Base-by-base conservation (phyloP, 305 asterid species). In the Fraxinus sp. region DNA sequence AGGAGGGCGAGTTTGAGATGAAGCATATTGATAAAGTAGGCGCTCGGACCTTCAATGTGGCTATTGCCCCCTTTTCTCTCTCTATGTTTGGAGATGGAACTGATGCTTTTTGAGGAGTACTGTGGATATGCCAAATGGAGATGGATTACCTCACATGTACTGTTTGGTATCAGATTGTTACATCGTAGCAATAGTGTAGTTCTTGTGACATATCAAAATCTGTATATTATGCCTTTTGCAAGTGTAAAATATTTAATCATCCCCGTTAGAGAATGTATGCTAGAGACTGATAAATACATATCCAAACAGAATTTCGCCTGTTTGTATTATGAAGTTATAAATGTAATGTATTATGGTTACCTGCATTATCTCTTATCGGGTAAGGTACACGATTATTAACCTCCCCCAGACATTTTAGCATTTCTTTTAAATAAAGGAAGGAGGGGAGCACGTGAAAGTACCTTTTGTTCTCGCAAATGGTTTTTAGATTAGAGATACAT, bases 1-100 rank as follows among this genome's bases (percentile, higher is more conserved):
- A 93, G 95, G 97, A 94, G 89, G 98, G 97, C 49, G 91, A 92
- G 82, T 94, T 91, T 84, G 98, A 94, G 92, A 89, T 94, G 94
- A 94, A 92, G 89, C 94, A 92, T 84, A 88, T 94, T 3, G 97
- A 91, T 64, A 86, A 71, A 85, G 86, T 86, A 74, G 95, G 91
- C 1, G 81, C 93, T 41, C 86, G 80, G 55, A 84, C 98, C 18
- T 92, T 94, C 90, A 91, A 90, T 33, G 95, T 94, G 82, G 89
- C 90, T 55, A 87, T 92, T 78, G 95, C 97, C 77, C 94, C 97
- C 44, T 94, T 94, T 84, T 87, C 94, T 80, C 91, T 93, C 49
- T 92, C 95, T 72, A 88, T 90, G 30, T 85, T 88, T 32, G 97
- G 87, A 82, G 97, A 94, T 59, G 91, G 82, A 4, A 79, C 81